Base-by-base conservation (phyloP, 768 basidiomycete genomes). In the Filobasidium floriforme region DNA sequence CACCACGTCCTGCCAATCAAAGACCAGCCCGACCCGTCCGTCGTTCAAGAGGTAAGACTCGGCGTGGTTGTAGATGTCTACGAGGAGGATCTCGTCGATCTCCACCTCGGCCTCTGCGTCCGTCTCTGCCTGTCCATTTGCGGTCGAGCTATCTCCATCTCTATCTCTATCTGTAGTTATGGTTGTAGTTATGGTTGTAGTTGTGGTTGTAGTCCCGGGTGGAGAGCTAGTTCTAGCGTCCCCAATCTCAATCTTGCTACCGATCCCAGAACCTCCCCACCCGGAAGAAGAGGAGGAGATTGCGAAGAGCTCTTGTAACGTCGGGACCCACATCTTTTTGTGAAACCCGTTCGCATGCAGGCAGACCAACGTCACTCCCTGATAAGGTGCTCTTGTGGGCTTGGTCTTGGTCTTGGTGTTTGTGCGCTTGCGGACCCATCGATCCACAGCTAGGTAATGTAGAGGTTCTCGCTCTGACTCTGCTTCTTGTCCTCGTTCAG, bases 281-380 rank as follows among this genome's bases (percentile, higher is more conserved):
- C 32, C n/a, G n/a, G n/a, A n/a, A n/a, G 79, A 80, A 32, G 81
- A 75, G 18, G 26, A 7, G 41, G 52, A 1, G n/a, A n/a, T n/a
- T n/a, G n/a, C n/a, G n/a, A 92, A 74, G 7, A 93, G 75, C 41
- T 80, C 70, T 0, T 75, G 75, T 1, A 94, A 68, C 19, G 83
- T 82, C 0, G 89, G 85, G 73, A 93, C 89, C 87, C 88, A 94
- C 62, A 86, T 89, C 85, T 93, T 90, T 76, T 92, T 93, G 57
- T 84, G 85, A 71, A 93, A 88, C 0, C 92, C 91, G 76, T 90
- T 93, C 1, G 89, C 90, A 75, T 93, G 92, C 3, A 85, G 84
- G 57, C 89, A 81, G 68, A 92, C 83, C 61, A 93, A 77, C 0
- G 90, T 93, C 11, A 89, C 61, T 19, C 26, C 10, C 15, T 37